Percentiles rank a stretch among this genome's conserved stretches.
Conservation (phyloP, 1,284 basidiomycete genomes). For the Malassezia cuniculi region DNA sequence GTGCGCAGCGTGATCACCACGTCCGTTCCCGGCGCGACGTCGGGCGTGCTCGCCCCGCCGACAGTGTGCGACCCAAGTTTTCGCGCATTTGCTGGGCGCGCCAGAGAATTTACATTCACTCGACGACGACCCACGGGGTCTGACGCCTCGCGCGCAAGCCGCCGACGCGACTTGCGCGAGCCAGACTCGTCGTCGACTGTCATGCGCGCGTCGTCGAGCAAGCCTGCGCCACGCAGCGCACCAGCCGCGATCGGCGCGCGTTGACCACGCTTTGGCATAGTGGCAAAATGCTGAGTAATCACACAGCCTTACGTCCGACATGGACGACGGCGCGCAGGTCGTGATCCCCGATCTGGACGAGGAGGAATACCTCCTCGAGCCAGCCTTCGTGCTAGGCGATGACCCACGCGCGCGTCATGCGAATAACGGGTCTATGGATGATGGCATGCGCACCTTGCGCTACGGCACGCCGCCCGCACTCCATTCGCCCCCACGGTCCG, state of each 20-base stretch:
- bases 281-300: neutral
- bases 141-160: conserved; percentile 6
- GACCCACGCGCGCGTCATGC: conserved; percentile 15
- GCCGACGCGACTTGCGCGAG: conserved; percentile 9
- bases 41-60: neutral
- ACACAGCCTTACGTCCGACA: no score
- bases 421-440: conserved; percentile 1
- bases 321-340: conserved; percentile 22
- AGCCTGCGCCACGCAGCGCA: conserved; percentile 10
- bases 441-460: conserved; percentile 6
- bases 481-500: conserved; percentile 4
- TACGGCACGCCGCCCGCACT: conserved; percentile 6
- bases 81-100: conserved; percentile 9
- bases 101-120: conserved; percentile 9
- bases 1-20: conserved; percentile 51
- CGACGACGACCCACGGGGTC: conserved; percentile 3
- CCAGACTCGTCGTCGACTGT: conserved; percentile 7
- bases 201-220: conserved; percentile 7
- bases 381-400: conserved; percentile 5
- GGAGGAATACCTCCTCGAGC: conserved; percentile 22
- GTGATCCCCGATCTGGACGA: conserved; percentile 41
- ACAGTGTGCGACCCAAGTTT: neutral
- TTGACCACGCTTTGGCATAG: conserved; percentile 14
- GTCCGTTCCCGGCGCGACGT: conserved; percentile 11
- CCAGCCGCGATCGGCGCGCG: conserved; percentile 6